Conservation (phyloP, 1,139 yeast genomes). For the Meyerozyma athensensis region DNA sequence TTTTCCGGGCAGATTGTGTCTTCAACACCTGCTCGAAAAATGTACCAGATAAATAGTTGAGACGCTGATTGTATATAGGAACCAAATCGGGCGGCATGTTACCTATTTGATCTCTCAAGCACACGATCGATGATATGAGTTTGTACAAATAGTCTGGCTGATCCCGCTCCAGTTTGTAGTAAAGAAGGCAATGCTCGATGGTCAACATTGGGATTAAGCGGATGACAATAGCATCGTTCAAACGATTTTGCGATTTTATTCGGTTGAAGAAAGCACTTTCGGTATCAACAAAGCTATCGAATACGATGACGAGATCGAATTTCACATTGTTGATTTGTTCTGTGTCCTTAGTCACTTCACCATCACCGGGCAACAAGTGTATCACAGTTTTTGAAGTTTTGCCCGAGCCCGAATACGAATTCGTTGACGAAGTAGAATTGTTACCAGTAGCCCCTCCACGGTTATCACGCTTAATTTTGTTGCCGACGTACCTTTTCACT, state of each 20-base stretch:
- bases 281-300: slow-evolving; percentile 66
- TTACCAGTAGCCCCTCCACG: slow-evolving; percentile 7
- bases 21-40: slow-evolving; percentile 50
- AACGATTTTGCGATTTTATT: slow-evolving; percentile 30
- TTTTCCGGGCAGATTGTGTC: slow-evolving; percentile 15
- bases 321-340: slow-evolving; percentile 22
- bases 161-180: slow-evolving; percentile 21
- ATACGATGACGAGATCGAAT: slow-evolving; percentile 61
- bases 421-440: slow-evolving; percentile 7
- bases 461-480: slow-evolving; percentile 40
- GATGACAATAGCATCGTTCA: slow-evolving; percentile 49
- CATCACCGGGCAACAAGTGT: slow-evolving; percentile 45
- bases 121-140: slow-evolving; percentile 78
- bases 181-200: slow-evolving; percentile 66
- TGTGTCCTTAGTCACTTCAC: slow-evolving; percentile 26
- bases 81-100: slow-evolving; percentile 73
- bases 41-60: slow-evolving; percentile 51
- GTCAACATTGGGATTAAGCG: slow-evolving; percentile 74
- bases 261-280: slow-evolving; percentile 22
- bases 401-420: slow-evolving; percentile 14
- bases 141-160: slow-evolving; percentile 52
- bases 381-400: slow-evolving; percentile 18
- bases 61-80: slow-evolving; percentile 67
- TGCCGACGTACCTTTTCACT: slow-evolving; percentile 66
- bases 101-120: slow-evolving; percentile 81